Base-by-base conservation (phyloP, 2,329 filamentous ascomycete species). In the Magnaporthiopsis poae region DNA sequence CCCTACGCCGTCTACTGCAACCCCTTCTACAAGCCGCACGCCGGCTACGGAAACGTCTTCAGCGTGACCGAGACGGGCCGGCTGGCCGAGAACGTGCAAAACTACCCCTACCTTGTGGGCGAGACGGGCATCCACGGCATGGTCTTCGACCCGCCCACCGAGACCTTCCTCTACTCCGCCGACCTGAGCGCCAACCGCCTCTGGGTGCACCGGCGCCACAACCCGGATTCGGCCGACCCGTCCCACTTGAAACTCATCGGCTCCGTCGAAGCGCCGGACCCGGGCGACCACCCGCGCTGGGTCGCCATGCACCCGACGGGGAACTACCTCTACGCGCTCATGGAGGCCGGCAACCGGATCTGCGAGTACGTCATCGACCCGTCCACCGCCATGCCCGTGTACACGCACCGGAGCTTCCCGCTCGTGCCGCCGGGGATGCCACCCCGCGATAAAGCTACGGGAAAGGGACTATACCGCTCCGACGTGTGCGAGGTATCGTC, bases 1-100 rank as follows among this genome's bases (percentile, higher is more conserved):
- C 92, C 92, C 0, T 91, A 92, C 76, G 86, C 85, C 71, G 90
- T 96, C 69, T 96, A 96, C 78, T 90, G 90, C 76, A 95, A 95
- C 76, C 92, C 92, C 11, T 96, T 96, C 78, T 96, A 96, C 81
- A 86, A 91, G 68, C 64, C 64, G 33, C 84, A 93, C 75, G 92
- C 92, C 56, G 90, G 91, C 70, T 89, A 86, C 74, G 90, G 91
- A 68, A 92, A 92, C 74, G 85, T 96, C 74, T 91, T 91, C 78
- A 81, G 84, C 65, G 84, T 88, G 64, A 81, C 84, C 62, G 67
- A 75, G 11, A 75, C 78, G 4, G 89, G 89, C 33, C 78, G 78
- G n/a, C 81, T 92, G 29, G 79, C 82, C 33, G 74, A 82, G 63
- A 88, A 90, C 74, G 80, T 89, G 64, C 90, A 92, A 70, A 89